Evolutionary conservation across 257 asterid species (phyloP).

Genomic region (Lantana camara): DNA sequence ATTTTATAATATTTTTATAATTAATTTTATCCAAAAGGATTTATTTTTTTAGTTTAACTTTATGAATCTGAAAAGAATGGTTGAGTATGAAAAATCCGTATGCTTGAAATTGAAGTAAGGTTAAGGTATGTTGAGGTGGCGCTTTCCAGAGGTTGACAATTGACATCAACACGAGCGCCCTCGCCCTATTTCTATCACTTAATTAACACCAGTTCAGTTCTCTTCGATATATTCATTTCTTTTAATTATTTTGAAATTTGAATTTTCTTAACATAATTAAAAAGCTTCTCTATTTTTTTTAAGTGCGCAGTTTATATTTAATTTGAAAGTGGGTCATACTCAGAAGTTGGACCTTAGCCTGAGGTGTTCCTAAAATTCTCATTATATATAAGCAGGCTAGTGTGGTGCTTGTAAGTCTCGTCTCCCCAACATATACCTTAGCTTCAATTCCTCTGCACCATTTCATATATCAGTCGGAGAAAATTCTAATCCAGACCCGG

Average conservation of each 20-base stretch:
- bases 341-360: constrained; percentile 20
- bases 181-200: constrained; percentile 16
- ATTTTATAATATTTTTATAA: too few relatives aligned
- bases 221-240: too few relatives aligned
- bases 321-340: not conserved
- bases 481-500: too few relatives aligned
- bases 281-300: not conserved
- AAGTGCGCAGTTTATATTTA: not conserved
- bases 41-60: too few relatives aligned
- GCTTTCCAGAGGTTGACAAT: constrained; percentile 56
- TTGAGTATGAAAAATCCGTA: constrained; percentile 28
- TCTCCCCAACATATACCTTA: constrained; percentile 1
- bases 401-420: constrained; percentile 11
- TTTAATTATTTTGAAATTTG: too few relatives aligned
- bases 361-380: not conserved
- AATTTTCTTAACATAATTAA: too few relatives aligned
- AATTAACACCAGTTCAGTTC: constrained; percentile 25
- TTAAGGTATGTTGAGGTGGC: constrained; percentile 47
- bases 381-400: constrained; percentile 30
- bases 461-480: not conserved
- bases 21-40: too few relatives aligned
- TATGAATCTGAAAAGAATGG: not conserved
- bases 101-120: constrained; percentile 52
- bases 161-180: constrained; percentile 33
- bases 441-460: not conserved